A percentile compares a stretch with the other conserved stretches of the same genome.
These are phyloP conservation scores for Trametes cinnabarina DNA, from an alignment of 768 basidiomycete genomes.

Conservation along the genomic window DNA sequence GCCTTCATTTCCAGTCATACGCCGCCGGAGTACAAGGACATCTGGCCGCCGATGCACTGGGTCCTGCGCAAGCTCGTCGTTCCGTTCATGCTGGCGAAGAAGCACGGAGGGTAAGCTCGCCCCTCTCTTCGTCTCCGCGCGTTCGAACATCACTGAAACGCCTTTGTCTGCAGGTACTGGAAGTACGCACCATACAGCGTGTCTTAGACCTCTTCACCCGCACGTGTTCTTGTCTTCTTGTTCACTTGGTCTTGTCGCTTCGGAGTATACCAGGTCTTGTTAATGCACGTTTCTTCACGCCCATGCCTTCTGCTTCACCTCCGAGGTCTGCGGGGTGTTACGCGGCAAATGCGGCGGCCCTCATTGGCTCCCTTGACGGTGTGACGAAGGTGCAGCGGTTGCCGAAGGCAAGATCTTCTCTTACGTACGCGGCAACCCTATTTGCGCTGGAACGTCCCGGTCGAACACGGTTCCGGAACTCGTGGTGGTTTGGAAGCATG, in stretches of 20 bases:
- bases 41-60: slow-evolving; percentile 41
- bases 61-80: slow-evolving; percentile 36
- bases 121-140: too few species aligned
- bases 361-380: neutral
- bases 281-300: neutral
- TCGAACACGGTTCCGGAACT: too few species aligned
- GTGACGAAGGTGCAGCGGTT: neutral
- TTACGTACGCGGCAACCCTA: too few species aligned
- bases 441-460: too few species aligned
- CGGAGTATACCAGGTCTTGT: neutral
- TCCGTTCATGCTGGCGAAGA: slow-evolving; percentile 36
- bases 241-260: neutral
- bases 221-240: neutral
- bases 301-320: neutral
- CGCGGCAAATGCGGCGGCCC: neutral
- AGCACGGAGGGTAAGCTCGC: slow-evolving; percentile 35
- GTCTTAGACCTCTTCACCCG: slow-evolving; percentile 18
- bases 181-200: slow-evolving; percentile 37
- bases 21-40: slow-evolving; percentile 35
- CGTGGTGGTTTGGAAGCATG: too few species aligned
- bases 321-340: neutral
- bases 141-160: too few species aligned
- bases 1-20: slow-evolving; percentile 35
- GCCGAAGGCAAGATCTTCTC: neutral
- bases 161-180: slow-evolving; percentile 33